Conservation (phyloP, 257 asterid genomes). For the Oldenlandia corymbosa region DNA sequence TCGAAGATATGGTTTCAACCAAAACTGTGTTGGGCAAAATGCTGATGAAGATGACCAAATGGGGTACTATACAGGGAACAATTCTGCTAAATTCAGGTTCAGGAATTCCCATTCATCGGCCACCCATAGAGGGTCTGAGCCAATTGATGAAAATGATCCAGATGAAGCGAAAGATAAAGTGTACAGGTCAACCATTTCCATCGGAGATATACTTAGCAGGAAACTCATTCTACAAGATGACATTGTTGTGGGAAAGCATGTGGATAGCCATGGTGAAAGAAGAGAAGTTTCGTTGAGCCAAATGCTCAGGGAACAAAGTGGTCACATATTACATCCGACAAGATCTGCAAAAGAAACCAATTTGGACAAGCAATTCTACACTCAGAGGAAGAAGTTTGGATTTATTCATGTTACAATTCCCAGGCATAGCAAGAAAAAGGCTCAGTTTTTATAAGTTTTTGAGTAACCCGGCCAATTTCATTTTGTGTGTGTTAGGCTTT, state of each 20-base stretch:
- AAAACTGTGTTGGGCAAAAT: constrained; percentile 20
- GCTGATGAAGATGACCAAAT: constrained; percentile 18
- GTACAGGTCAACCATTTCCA: constrained; percentile 49
- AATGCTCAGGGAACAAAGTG: constrained; percentile 75
- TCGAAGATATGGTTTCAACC: constrained; percentile 10
- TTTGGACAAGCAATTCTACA: constrained; percentile 45
- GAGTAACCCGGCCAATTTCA: background rate
- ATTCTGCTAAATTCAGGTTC: constrained; percentile 38
- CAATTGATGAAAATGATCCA: constrained; percentile 23
- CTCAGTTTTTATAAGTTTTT: constrained; percentile 30
- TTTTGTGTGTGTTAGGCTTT: constrained; percentile 13
- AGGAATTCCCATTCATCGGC: constrained; percentile 39
- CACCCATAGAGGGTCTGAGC: constrained; percentile 23
- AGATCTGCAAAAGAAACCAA: constrained; percentile 32
- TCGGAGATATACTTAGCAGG: constrained; percentile 51
- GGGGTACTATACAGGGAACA: constrained; percentile 21
- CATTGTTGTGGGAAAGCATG: constrained; percentile 34
- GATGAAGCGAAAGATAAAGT: constrained; percentile 26
- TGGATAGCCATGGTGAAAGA: constrained; percentile 43
- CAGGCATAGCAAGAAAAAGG: constrained; percentile 58
- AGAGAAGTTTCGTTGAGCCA: constrained; percentile 67
- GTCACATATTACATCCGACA: constrained; percentile 44
- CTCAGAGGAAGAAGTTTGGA: constrained; percentile 84
- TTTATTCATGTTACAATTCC: constrained; percentile 76
- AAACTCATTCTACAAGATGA: constrained; percentile 52